These are phyloP conservation scores for Bipolaris bicolor DNA, from an alignment of 2,329 filamentous ascomycete genomes.

Conservation along the genomic window DNA sequence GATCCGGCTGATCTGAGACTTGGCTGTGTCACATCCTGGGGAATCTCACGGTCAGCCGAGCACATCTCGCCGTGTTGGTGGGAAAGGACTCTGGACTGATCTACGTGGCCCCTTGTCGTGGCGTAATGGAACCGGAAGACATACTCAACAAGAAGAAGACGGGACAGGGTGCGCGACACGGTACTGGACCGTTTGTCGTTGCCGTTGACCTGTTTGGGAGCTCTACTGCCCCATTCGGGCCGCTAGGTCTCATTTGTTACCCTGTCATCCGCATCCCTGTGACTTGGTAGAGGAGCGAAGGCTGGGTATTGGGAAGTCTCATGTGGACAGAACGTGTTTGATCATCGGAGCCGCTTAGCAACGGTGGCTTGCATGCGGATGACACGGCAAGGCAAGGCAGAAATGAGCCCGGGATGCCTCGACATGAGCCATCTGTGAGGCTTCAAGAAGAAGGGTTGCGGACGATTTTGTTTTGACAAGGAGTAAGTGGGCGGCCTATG, in stretches of 20 bases:
- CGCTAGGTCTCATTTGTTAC: slow-evolving; percentile 9
- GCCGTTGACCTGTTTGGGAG: slow-evolving; percentile 18
- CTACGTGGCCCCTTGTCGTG: slow-evolving; percentile 42
- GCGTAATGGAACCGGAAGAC: slow-evolving; percentile 40
- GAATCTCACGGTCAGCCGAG: slow-evolving; percentile 38
- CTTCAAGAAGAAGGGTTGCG: background rate
- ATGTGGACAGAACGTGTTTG: slow-evolving; percentile 1
- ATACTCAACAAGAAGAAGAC: slow-evolving; percentile 40
- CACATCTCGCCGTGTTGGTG: slow-evolving; percentile 34
- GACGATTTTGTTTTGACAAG: background rate
- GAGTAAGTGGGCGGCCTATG: slow-evolving; percentile 1
- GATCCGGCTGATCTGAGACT: slow-evolving; percentile 47
- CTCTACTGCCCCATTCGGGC: slow-evolving; percentile 16
- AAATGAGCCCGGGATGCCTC: background rate
- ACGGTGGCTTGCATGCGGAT: background rate
- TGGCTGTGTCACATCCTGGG: slow-evolving; percentile 31
- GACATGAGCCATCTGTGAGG: background rate
- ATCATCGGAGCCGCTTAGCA: background rate
- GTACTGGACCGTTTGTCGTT: slow-evolving; percentile 21
- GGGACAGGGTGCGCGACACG: slow-evolving; percentile 29
- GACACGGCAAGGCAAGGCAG: background rate
- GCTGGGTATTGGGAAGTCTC: background rate
- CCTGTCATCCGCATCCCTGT: slow-evolving; percentile 8
- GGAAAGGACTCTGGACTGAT: slow-evolving; percentile 40
- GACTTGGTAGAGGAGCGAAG: slow-evolving; percentile 1